A percentile compares a stretch with the other conserved stretches of the same genome.
Conservation (phyloP, 2,329 filamentous ascomycete species). For the Mollisiaceae sp. region DNA sequence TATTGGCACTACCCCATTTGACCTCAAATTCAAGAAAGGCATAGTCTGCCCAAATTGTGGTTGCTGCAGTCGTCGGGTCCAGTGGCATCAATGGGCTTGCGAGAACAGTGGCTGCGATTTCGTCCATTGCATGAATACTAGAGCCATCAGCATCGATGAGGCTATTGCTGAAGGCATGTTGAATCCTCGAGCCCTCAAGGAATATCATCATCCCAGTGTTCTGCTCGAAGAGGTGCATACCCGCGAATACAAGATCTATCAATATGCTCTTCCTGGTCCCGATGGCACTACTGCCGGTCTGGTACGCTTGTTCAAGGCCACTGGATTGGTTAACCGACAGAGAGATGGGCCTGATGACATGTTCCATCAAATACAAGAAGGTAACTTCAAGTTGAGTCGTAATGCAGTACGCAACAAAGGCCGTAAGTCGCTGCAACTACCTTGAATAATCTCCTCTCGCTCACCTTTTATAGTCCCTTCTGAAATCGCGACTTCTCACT, state of each 20-base stretch:
- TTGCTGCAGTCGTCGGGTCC: conserved; percentile 63
- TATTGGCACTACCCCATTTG: conserved; percentile 49
- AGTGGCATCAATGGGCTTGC: conserved; percentile 69
- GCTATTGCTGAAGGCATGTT: conserved; percentile 23
- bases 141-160: conserved; percentile 20
- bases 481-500: conserved; percentile 57
- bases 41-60: conserved; percentile 70
- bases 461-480: conserved; percentile 40
- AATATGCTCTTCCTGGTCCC: conserved; percentile 54
- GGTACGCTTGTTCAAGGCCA: conserved; percentile 62
- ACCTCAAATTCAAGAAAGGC: conserved; percentile 61
- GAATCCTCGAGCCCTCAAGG: neutral
- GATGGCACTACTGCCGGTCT: conserved; percentile 51
- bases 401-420: conserved; percentile 47
- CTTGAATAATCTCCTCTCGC: conserved; percentile 23
- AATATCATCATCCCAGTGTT: neutral
- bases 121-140: conserved; percentile 36
- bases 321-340: conserved; percentile 55
- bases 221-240: conserved; percentile 22
- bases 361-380: conserved; percentile 55
- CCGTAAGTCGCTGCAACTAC: conserved; percentile 38
- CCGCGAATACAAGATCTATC: conserved; percentile 40
- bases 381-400: conserved; percentile 53
- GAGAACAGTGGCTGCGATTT: conserved; percentile 57
- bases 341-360: conserved; percentile 64